These are phyloP conservation scores for Kalanchoe fedtschenkoi DNA, from an alignment of 164 flowering plant genomes.

Conservation along the genomic window DNA sequence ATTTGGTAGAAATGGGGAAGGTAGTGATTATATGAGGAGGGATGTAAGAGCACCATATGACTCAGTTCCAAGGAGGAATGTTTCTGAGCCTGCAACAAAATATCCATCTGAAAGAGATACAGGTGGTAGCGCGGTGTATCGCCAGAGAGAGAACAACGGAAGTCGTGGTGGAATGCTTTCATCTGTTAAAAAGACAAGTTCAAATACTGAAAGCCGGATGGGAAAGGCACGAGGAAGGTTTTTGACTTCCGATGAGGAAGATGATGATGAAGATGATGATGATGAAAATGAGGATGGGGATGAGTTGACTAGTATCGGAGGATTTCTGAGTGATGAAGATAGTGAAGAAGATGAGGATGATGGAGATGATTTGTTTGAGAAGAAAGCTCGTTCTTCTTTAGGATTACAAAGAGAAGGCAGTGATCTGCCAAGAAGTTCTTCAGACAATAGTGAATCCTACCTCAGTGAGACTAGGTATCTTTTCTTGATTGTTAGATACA, in stretches of 20 bases:
- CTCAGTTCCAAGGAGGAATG: constrained; percentile 12
- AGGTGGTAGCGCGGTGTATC: neutral
- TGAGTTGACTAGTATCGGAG: constrained; percentile 9
- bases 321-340: constrained; percentile 26
- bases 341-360: constrained; percentile 21
- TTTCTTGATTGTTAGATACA: neutral
- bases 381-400: constrained; percentile 17
- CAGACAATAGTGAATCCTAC: constrained; percentile 40
- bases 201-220: constrained; percentile 1
- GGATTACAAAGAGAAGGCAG: constrained; percentile 14
- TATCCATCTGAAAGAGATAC: constrained; percentile 3
- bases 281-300: constrained; percentile 19
- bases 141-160: neutral
- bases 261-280: constrained; percentile 9
- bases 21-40: neutral
- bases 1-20: neutral
- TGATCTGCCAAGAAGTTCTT: constrained; percentile 16
- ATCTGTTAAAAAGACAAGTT: neutral
- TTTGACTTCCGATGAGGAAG: constrained; percentile 12
- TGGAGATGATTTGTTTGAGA: constrained; percentile 14
- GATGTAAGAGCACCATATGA: constrained; percentile 4
- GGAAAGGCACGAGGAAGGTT: constrained; percentile 2
- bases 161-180: constrained; percentile 3
- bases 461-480: constrained; percentile 64
- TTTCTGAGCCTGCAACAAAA: neutral